Evolutionary conservation across 1,139 yeast genomes (phyloP).

Genomic region (Candida freyschussii): DNA sequence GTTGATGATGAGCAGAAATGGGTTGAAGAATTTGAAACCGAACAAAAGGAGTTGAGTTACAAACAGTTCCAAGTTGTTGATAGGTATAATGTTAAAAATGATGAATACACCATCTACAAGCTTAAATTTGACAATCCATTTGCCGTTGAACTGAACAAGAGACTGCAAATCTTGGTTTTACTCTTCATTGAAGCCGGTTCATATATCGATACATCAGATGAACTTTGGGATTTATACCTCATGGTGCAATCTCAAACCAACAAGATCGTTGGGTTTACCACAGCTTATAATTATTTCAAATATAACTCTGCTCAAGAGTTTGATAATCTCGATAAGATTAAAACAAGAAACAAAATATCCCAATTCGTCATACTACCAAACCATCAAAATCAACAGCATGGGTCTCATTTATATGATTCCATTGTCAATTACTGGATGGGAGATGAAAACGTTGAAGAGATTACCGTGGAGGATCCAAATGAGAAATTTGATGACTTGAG

Average conservation of each 20-base stretch:
- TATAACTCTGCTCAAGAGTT: constrained; percentile 55
- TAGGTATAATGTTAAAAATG: constrained; percentile 27
- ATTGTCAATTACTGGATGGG: constrained; percentile 51
- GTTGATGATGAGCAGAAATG: constrained; percentile 62
- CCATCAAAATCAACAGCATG: constrained; percentile 66
- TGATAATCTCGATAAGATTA: constrained; percentile 38
- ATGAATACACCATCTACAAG: constrained; percentile 33
- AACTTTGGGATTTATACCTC: constrained; percentile 60
- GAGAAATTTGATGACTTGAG: constrained; percentile 89
- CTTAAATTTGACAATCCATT: constrained; percentile 24
- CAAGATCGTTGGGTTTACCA: constrained; percentile 68
- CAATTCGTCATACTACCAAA: constrained; percentile 86
- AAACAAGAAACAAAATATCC: constrained; percentile 70
- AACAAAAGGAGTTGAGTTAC: constrained; percentile 31
- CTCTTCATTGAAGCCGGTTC: constrained; percentile 94
- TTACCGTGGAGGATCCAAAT: constrained; percentile 93
- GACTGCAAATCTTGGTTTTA: constrained; percentile 76
- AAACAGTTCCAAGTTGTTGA: constrained; percentile 37
- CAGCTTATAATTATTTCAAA: constrained; percentile 82
- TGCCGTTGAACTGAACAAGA: constrained; percentile 50
- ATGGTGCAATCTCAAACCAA: constrained; percentile 28
- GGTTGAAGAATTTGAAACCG: constrained; percentile 51
- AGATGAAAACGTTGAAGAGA: constrained; percentile 55
- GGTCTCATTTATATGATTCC: constrained; percentile 57
- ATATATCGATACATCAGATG: constrained; percentile 71